phyloP scores from a whole-genome alignment of 2,329 filamentous ascomycete genomes.

The Drechslerella stenobrocha region DNA sequence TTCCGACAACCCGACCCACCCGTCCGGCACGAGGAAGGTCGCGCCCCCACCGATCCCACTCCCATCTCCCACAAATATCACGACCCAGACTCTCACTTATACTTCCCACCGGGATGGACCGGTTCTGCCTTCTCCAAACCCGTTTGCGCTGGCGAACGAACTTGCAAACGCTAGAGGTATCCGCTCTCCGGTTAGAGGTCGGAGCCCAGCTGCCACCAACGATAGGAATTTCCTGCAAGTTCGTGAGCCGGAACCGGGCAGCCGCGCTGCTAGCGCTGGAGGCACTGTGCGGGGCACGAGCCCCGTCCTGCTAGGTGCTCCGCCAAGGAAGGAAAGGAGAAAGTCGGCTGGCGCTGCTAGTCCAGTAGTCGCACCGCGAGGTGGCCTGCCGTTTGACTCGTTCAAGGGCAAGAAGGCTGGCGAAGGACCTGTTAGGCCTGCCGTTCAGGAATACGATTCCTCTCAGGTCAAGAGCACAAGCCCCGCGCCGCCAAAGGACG shows the following conservation, averaged over 20 bases:
- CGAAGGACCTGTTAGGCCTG: conserved; percentile 40
- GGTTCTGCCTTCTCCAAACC: conserved; percentile 43
- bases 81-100: conserved; percentile 45
- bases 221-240: conserved; percentile 47
- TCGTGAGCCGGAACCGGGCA: conserved; percentile 43
- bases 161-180: conserved; percentile 47
- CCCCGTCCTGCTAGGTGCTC: conserved; percentile 34
- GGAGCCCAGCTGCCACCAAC: conserved; percentile 42
- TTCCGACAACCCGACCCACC: conserved; percentile 42
- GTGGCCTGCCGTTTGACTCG: conserved; percentile 29
- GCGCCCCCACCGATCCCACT: conserved; percentile 42
- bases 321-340: conserved; percentile 46
- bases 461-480: conserved; percentile 21
- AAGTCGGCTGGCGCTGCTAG: conserved; percentile 37
- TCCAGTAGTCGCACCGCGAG: conserved; percentile 38
- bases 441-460: conserved; percentile 42
- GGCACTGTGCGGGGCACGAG: conserved; percentile 44
- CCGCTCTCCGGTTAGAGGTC: conserved; percentile 48
- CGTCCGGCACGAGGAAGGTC: conserved; percentile 41
- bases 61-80: conserved; percentile 35
- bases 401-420: conserved; percentile 23
- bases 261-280: conserved; percentile 35
- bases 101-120: conserved; percentile 32
- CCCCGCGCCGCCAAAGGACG: conserved; percentile 60
- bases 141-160: conserved; percentile 42